Conservation (phyloP, 164 flowering plant genomes). For the Kingdonia uniflora region DNA sequence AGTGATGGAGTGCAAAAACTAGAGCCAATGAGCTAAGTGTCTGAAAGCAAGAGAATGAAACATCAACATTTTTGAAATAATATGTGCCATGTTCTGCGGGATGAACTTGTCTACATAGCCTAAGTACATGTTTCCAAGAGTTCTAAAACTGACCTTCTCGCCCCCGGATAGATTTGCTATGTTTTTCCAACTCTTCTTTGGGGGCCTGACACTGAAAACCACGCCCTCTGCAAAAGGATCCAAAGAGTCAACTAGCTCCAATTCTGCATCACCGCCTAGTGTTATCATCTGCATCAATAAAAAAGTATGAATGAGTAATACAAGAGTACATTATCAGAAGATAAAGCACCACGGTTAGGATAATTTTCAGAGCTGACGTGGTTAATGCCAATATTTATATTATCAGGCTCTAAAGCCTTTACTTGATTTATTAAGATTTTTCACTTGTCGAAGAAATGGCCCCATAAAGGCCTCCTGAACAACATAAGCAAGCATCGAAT, state of each 20-base stretch:
- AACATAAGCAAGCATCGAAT: too few relatives aligned
- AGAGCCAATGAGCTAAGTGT: constrained; percentile 98
- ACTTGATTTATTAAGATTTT: too few relatives aligned
- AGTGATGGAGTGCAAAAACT: constrained; percentile 97
- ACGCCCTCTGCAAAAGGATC: constrained; percentile 99
- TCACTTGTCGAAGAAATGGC: too few relatives aligned
- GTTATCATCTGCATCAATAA: constrained; percentile 96
- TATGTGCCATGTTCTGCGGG: too few relatives aligned
- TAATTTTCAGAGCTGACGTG: neutral
- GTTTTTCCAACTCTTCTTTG: constrained; percentile 99
- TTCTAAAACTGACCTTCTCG: constrained; percentile 59
- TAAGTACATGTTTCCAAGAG: too few relatives aligned
- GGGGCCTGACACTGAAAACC: constrained; percentile 98
- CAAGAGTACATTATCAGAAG: too few relatives aligned
- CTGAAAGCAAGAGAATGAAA: constrained; percentile 30
- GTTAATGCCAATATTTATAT: neutral
- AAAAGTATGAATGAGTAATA: too few relatives aligned
- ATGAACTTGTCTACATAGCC: too few relatives aligned
- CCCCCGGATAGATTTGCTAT: constrained; percentile 98
- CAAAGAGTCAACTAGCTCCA: constrained; percentile 93
- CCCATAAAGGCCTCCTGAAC: too few relatives aligned
- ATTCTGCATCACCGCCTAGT: constrained; percentile 99
- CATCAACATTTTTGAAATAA: constrained; percentile 1
- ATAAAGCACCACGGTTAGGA: too few relatives aligned
- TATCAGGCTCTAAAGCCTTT: too few relatives aligned